phyloP scores from a whole-genome alignment of 108 stramenopile species.

The Cyclotella atomus region DNA sequence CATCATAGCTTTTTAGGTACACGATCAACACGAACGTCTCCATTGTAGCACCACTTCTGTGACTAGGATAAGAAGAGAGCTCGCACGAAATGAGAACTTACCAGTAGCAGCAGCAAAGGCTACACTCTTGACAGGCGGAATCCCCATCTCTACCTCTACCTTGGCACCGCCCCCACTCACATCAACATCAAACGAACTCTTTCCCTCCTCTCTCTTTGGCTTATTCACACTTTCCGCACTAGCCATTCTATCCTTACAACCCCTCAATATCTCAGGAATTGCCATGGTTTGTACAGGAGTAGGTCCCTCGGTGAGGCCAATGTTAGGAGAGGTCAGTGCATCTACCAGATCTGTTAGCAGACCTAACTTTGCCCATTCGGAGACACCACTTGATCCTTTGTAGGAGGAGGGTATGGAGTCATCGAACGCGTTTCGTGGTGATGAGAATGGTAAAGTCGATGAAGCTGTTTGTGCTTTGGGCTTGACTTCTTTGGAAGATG shows the following conservation, averaged over 20 bases:
- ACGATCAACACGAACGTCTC: too few relatives aligned
- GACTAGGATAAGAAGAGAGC: too few relatives aligned
- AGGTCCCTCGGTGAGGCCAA: slow-evolving; percentile 54
- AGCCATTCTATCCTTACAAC: slow-evolving; percentile 50
- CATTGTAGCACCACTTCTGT: too few relatives aligned
- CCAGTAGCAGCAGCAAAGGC: slow-evolving; percentile 23
- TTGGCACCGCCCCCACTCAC: neutral
- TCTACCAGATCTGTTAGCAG: slow-evolving; percentile 69
- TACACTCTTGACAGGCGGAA: slow-evolving; percentile 18
- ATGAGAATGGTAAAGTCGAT: slow-evolving; percentile 44
- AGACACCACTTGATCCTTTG: slow-evolving; percentile 11
- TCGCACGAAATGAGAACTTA: too few relatives aligned
- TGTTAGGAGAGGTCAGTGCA: slow-evolving; percentile 15
- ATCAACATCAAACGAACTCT: slow-evolving; percentile 16
- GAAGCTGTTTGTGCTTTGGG: slow-evolving; percentile 1
- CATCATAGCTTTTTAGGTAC: too few relatives aligned
- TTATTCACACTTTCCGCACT: slow-evolving; percentile 17
- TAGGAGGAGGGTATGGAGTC: slow-evolving; percentile 46
- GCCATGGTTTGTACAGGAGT: slow-evolving; percentile 83
- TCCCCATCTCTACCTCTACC: neutral
- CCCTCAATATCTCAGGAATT: slow-evolving; percentile 72
- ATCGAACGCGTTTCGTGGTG: slow-evolving; percentile 42
- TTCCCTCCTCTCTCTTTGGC: neutral
- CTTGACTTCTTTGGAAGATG: slow-evolving; percentile 1
- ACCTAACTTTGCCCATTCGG: slow-evolving; percentile 73